Evolutionary conservation across 169 alveolate genomes (phyloP), one percentile per base, ranked within the genome.

Genomic region (Plasmodium knowlesi): DNA sequence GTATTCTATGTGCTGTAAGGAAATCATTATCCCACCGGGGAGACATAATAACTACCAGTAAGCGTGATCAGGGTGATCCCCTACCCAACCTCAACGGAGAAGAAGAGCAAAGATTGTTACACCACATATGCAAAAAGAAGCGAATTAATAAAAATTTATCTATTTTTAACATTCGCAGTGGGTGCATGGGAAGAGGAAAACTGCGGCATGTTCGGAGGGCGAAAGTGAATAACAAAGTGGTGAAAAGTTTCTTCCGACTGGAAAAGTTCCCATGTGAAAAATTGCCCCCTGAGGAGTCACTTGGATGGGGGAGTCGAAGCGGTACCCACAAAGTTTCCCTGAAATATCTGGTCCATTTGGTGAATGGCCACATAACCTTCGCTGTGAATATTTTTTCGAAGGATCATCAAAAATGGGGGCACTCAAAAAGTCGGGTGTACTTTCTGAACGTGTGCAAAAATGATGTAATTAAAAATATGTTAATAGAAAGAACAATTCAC

Each of bases 331-430:
- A 61, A 74, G 80, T 86, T 74, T 41, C 73, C 19, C 74, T 74
- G 41, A 86, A 86, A 34, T 86, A 86, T 74, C 54, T 86, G 46
- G 82, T 70, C n/a, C 80, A 32, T 86, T 86, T 86, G n/a, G 71
- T 86, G 80, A 86, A 86, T 86, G 93, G 82, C 2, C 93, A 86
- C 50, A 86, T 70, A 39, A 70, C 93, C 32, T 86, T 53, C 70
- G 54, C 79, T 10, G 86, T 74, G 39, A 50, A 86, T 86, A 53
- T 86, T 53, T 86, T 86, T 86, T 54, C 70, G 30, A 53, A 86
- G 32, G 25, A 61, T 5, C 67, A 86, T 54, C 71, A 86, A 76
- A 74, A 86, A 70, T 19, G 79, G 71, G 80, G 30, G 28, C 41
- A 30, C 10, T 86, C 93, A 74, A 28, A 16, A 19, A 54, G 41